Conservation (phyloP, 2,329 filamentous ascomycete species). For the Aspergillus calidoustus region DNA sequence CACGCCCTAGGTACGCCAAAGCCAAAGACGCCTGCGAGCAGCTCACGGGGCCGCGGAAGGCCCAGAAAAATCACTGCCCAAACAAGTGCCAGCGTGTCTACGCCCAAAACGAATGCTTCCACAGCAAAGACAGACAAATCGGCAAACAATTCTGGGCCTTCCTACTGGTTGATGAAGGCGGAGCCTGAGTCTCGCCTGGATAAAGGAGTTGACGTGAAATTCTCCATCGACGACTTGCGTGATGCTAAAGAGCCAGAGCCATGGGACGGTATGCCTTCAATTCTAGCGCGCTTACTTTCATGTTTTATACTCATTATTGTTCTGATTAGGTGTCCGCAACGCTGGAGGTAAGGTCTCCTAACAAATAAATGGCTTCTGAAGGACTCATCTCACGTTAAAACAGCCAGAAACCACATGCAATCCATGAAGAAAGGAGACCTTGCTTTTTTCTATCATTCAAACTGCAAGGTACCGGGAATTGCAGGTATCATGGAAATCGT, state of each 20-base stretch:
- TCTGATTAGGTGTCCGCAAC: slow-evolving; percentile 50
- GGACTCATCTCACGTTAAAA: slow-evolving; percentile 23
- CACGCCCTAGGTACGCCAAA: slow-evolving; percentile 18
- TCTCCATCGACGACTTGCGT: slow-evolving; percentile 89
- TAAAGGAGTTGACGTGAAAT: slow-evolving; percentile 85
- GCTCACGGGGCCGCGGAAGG: slow-evolving; percentile 29
- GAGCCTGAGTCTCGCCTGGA: slow-evolving; percentile 87
- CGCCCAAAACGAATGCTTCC: slow-evolving; percentile 24
- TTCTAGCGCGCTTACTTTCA: neutral
- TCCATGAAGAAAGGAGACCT: slow-evolving; percentile 90
- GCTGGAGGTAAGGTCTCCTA: slow-evolving; percentile 40
- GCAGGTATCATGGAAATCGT: slow-evolving; percentile 90
- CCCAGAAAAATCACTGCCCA: slow-evolving; percentile 28
- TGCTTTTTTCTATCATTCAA: slow-evolving; percentile 97
- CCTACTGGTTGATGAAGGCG: slow-evolving; percentile 84
- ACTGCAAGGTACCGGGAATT: slow-evolving; percentile 86
- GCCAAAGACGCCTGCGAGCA: slow-evolving; percentile 25
- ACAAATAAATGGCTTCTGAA: neutral
- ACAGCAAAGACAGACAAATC: slow-evolving; percentile 18
- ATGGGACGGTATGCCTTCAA: slow-evolving; percentile 76
- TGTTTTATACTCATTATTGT: slow-evolving; percentile 12
- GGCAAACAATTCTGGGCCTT: slow-evolving; percentile 34
- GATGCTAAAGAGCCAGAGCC: slow-evolving; percentile 76
- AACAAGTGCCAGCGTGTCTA: slow-evolving; percentile 23
- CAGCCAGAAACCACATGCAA: slow-evolving; percentile 85